These are phyloP conservation scores for Alternaria rosae DNA, from an alignment of 2,329 filamentous ascomycete species.

Conservation along the genomic window DNA sequence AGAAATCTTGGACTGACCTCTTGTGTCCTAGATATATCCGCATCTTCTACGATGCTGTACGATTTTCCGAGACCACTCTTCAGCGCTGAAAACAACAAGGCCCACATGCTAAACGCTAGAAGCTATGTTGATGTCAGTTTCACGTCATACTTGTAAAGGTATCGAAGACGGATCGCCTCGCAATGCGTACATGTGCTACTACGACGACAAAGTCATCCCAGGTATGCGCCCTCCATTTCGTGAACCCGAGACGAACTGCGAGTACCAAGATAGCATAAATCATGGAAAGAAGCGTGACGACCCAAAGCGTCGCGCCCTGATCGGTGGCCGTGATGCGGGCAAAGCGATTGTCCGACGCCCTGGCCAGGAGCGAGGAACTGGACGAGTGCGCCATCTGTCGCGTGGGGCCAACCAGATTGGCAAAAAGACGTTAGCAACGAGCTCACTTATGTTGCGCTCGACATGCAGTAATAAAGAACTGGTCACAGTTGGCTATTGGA, in stretches of 20 bases:
- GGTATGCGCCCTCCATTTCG: conserved; percentile 6
- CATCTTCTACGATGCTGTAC: not conserved
- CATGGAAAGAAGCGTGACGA: conserved; percentile 1
- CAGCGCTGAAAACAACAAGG: not conserved
- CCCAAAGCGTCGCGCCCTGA: conserved; percentile 13
- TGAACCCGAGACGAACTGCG: conserved; percentile 4
- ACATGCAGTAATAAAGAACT: not conserved
- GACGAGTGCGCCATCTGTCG: not conserved
- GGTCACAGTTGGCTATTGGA: not conserved
- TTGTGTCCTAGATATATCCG: not conserved
- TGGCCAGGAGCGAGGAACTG: not conserved
- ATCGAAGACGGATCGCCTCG: not conserved
- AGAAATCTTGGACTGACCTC: not conserved
- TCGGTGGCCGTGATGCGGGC: conserved; percentile 4
- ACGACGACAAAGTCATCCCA: conserved; percentile 7
- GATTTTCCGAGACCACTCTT: conserved; percentile 9
- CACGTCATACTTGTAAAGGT: not conserved
- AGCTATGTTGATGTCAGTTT: conserved; percentile 1
- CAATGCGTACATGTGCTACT: conserved; percentile 8
- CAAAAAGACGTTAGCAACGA: not conserved
- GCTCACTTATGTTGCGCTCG: not conserved
- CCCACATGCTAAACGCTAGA: conserved; percentile 8
- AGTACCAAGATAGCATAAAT: conserved; percentile 8
- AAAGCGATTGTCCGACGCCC: conserved; percentile 9
- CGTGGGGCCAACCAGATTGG: not conserved